These are phyloP conservation scores for Draba incana DNA, from an alignment of 345 rosid genomes.

Conservation along the genomic window DNA sequence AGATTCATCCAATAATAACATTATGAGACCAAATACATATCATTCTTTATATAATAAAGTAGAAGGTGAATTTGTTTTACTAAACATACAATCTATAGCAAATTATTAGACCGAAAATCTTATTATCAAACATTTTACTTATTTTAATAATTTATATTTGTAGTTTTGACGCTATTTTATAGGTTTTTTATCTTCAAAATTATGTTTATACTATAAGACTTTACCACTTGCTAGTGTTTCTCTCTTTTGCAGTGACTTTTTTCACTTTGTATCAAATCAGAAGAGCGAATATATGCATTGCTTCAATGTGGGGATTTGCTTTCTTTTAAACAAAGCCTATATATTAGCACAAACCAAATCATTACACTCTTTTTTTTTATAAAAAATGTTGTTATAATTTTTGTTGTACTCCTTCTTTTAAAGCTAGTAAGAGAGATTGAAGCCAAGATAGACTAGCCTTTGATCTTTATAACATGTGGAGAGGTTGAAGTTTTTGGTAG, in stretches of 20 bases:
- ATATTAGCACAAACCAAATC: slow-evolving; percentile 19
- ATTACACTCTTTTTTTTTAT: slow-evolving; percentile 6
- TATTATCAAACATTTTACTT: not conserved
- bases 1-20: not conserved
- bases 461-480: slow-evolving; percentile 28
- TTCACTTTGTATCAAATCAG: slow-evolving; percentile 25
- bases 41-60: not conserved
- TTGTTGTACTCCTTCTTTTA: not conserved
- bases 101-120: slow-evolving; percentile 2
- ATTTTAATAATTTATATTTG: not conserved
- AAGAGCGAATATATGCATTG: slow-evolving; percentile 58
- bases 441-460: slow-evolving; percentile 36
- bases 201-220: not conserved
- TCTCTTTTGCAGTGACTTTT: slow-evolving; percentile 6
- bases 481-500: slow-evolving; percentile 38
- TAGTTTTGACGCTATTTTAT: not conserved
- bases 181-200: not conserved
- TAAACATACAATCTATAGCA: not conserved
- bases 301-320: slow-evolving; percentile 54
- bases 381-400: not conserved
- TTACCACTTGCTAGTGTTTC: slow-evolving; percentile 13
- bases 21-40: not conserved
- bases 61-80: not conserved
- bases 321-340: slow-evolving; percentile 31
- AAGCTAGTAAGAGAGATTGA: slow-evolving; percentile 7